phyloP scores from a whole-genome alignment of 1,284 basidiomycete genomes.

The Trichosporon ovoides region DNA sequence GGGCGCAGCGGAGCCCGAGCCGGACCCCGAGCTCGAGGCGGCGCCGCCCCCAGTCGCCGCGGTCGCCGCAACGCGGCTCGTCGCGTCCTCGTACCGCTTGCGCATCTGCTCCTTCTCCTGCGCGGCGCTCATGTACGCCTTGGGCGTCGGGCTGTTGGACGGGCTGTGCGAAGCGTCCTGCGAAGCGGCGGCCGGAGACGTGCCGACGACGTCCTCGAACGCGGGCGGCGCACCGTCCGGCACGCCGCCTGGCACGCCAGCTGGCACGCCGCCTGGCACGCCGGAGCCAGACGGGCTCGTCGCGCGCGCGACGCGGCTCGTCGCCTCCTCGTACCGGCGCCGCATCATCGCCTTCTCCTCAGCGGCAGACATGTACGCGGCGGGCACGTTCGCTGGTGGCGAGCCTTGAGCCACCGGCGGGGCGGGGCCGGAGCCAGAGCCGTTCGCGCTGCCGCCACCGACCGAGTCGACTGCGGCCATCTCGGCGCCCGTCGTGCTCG shows the following conservation, averaged over 20 bases:
- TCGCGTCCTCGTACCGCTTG: constrained; percentile 21
- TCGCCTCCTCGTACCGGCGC: constrained; percentile 32
- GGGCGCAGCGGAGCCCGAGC: neutral
- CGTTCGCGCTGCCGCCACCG: neutral
- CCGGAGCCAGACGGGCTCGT: neutral
- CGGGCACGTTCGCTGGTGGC: neutral
- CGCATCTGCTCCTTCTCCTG: constrained; percentile 27
- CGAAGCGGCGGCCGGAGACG: too few species aligned
- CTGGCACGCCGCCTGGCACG: neutral
- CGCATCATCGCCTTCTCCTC: constrained; percentile 39
- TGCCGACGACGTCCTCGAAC: neutral
- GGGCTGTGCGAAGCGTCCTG: neutral
- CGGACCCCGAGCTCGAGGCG: neutral
- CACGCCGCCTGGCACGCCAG: neutral
- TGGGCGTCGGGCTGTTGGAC: neutral
- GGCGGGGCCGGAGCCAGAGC: neutral
- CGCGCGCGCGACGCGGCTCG: constrained; percentile 8
- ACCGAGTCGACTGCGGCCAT: neutral
- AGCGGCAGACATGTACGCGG: constrained; percentile 18
- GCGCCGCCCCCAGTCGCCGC: too few species aligned
- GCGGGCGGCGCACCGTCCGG: neutral
- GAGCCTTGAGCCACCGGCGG: neutral
- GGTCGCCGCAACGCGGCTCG: neutral
- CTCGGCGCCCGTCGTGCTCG: neutral
- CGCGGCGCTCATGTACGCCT: constrained; percentile 18